These are phyloP conservation scores for Gentiana dahurica DNA, from an alignment of 257 asterid species.

Conservation along the genomic window DNA sequence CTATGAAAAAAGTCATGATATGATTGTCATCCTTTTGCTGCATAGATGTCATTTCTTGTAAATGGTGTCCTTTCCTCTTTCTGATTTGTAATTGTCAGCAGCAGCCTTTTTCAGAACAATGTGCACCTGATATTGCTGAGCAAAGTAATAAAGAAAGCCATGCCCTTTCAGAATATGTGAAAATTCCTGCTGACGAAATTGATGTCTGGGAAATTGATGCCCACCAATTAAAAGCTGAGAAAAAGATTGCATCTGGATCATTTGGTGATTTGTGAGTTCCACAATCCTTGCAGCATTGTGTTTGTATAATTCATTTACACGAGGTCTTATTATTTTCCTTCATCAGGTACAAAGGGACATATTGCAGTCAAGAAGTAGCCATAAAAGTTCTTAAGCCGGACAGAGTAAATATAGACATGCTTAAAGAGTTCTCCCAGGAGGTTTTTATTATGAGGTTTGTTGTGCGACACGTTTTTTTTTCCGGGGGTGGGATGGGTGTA, in stretches of 20 bases:
- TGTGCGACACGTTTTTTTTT: not conserved
- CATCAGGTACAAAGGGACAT: slow-evolving; percentile 35
- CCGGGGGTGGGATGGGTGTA: too few species aligned
- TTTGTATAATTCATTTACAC: not conserved
- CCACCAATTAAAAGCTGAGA: slow-evolving; percentile 25
- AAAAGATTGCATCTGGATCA: slow-evolving; percentile 35
- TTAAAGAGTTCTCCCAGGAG: slow-evolving; percentile 39
- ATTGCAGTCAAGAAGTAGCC: slow-evolving; percentile 47
- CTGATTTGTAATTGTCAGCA: slow-evolving; percentile 15
- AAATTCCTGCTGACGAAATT: slow-evolving; percentile 34
- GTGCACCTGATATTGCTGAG: slow-evolving; percentile 8
- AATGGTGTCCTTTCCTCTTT: not conserved
- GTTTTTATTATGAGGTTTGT: slow-evolving; percentile 41
- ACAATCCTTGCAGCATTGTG: not conserved
- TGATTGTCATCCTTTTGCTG: not conserved
- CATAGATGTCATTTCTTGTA: not conserved
- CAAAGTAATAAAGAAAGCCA: slow-evolving; percentile 9
- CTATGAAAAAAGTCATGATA: too few species aligned
- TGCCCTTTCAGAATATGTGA: slow-evolving; percentile 20
- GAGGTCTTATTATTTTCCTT: slow-evolving; percentile 3
- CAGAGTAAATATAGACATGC: slow-evolving; percentile 27
- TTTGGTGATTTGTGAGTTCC: slow-evolving; percentile 34
- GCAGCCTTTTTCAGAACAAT: slow-evolving; percentile 14
- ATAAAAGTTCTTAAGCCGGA: slow-evolving; percentile 42
- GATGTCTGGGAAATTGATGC: slow-evolving; percentile 44